Evolutionary conservation across 2,329 filamentous ascomycete genomes (phyloP).

Genomic region (Neonectria coccinea): DNA sequence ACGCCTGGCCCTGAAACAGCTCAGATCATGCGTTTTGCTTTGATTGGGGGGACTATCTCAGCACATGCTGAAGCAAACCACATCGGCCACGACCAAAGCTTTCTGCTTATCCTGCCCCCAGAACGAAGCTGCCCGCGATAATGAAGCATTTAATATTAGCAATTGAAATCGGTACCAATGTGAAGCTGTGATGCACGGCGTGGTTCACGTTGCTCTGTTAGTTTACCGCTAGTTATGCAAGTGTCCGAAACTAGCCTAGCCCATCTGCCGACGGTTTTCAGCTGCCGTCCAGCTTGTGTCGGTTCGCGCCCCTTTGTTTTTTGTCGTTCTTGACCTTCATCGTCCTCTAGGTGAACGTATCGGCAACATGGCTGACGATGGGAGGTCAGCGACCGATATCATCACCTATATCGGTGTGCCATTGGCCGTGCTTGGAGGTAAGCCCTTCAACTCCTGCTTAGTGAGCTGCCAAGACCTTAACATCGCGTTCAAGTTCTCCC

Average conservation of each 20-base stretch:
- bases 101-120: not conserved
- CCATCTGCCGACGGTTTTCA: not conserved
- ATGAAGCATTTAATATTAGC: not conserved
- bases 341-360: not conserved
- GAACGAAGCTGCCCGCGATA: not conserved
- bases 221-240: not conserved
- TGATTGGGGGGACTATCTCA: not conserved
- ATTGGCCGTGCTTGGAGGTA: constrained; percentile 65
- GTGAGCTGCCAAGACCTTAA: not conserved
- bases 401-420: constrained; percentile 70
- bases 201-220: not conserved
- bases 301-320: constrained; percentile 12
- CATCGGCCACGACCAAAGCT: not conserved
- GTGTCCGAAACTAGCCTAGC: not conserved
- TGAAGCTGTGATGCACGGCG: not conserved
- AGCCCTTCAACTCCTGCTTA: not conserved
- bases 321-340: not conserved
- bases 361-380: constrained; percentile 48
- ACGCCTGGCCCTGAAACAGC: not conserved
- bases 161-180: not conserved
- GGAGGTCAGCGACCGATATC: constrained; percentile 57
- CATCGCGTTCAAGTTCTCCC: constrained; percentile 60
- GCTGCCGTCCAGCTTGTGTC: not conserved
- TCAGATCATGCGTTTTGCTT: not conserved
- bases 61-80: not conserved